Conservation (phyloP, 495 filamentous ascomycete species). For the Penicillium paxilli region DNA sequence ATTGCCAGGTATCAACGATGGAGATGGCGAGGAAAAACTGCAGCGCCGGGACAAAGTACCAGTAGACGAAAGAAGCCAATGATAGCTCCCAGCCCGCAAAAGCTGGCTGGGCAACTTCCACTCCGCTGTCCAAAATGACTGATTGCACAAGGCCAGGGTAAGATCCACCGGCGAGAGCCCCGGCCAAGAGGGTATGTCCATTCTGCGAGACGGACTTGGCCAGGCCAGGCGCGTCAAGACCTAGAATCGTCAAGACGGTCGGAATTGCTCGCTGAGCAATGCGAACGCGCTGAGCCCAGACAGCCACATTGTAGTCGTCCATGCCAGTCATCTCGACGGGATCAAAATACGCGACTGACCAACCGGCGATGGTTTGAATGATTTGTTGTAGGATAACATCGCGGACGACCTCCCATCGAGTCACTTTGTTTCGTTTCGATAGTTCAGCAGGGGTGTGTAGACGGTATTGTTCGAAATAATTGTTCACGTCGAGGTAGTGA, state of each 20-base stretch:
- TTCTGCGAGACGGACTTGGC: conserved; percentile 36
- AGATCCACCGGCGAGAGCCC: conserved; percentile 67
- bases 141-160: conserved; percentile 56
- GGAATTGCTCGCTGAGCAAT: conserved; percentile 70
- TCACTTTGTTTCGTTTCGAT: conserved; percentile 79
- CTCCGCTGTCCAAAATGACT: conserved; percentile 32
- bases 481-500: conserved; percentile 77
- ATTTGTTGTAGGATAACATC: conserved; percentile 88
- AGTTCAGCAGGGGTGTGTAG: conserved; percentile 91
- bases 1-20: conserved; percentile 92
- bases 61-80: conserved; percentile 74
- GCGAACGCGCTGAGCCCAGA: conserved; percentile 76
- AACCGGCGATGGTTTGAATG: conserved; percentile 72
- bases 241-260: conserved; percentile 45
- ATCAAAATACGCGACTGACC: conserved; percentile 64
- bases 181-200: conserved; percentile 65
- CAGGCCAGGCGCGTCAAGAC: conserved; percentile 41
- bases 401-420: conserved; percentile 75
- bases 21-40: conserved; percentile 73
- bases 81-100: conserved; percentile 69
- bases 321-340: conserved; percentile 62
- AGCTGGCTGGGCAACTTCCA: conserved; percentile 35
- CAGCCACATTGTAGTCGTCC: conserved; percentile 79
- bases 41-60: conserved; percentile 68
- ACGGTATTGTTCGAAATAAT: conserved; percentile 83